Base-by-base conservation (phyloP, 192 early-diverging fungal species). In the Coemansia sp. region DNA sequence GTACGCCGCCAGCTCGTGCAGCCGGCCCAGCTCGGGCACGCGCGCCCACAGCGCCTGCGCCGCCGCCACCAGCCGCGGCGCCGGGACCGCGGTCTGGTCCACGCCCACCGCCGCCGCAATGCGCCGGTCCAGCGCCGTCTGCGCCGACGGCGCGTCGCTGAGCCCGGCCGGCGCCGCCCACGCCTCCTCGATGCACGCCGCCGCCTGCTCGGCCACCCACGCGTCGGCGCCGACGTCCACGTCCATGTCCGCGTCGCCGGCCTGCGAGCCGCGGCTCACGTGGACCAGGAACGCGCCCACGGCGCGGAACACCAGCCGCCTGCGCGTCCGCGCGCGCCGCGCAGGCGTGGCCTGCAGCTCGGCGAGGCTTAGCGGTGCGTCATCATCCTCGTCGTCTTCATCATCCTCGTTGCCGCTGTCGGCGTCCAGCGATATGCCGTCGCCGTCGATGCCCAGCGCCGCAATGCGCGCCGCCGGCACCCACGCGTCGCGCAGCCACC, bases 401-500 rank as follows among this genome's bases (percentile, higher is more conserved):
- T 10, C 15, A 25, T 30, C 60, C 19, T 50, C 58, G 21, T 46
- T 50, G 22, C 38, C 42, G 40, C 28, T 35, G 26, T 36, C 26
- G 11, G 50, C 51, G 2, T 54, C 44, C 10, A 63, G 41, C 8
- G 50, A 25, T 20, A 12, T 5, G 31, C 45, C 29, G 15, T 47
- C 45, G 4, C 26, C 45, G 32, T 66, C 70, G 9, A 58, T 40
- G 32, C 62, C 64, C 17, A 66, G 23, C 9, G 64, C 70, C 6
- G 50, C 21, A 1, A 55, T 53, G 25, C 53, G 55, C n/a, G 70
- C 62, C 2, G 69, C 58, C 1, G 67, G 43, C 5, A 78, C 19
- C 58, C 75, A 80, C 20, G 80, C 78, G 8, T 75, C 67, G 44
- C 43, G 49, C 44, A 76, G 55, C 56, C 82, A 79, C 67, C 74